Conservation (phyloP, 139 green algal species). For the Chlamydomonas asymmetrica region DNA sequence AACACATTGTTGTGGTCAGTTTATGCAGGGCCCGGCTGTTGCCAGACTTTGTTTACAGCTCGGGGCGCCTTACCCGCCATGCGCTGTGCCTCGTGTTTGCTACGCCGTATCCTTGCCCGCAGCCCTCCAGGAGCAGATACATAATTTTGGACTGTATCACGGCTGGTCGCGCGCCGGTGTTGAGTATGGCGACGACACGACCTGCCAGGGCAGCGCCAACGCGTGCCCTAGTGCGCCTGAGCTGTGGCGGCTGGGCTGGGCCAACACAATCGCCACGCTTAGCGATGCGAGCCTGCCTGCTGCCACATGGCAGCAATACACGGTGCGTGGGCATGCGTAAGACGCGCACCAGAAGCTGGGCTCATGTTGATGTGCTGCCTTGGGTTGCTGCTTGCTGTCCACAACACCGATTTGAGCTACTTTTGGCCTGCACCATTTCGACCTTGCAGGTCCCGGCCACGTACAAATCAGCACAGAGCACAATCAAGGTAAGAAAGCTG, state of each 20-base stretch:
- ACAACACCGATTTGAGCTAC: no score
- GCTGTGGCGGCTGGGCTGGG: slow-evolving; percentile 23
- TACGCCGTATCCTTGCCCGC: no score
- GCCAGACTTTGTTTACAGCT: no score
- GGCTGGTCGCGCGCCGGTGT: background rate
- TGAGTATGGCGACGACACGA: slow-evolving; percentile 6
- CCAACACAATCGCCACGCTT: background rate
- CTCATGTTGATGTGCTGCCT: no score
- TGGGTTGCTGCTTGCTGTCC: no score
- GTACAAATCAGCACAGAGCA: background rate
- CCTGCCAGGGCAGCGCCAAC: slow-evolving; percentile 4
- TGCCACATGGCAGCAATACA: no score
- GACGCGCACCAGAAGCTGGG: no score
- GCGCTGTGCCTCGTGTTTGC: no score
- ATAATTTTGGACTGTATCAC: slow-evolving; percentile 23
- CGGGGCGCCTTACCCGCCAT: no score
- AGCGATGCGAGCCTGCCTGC: background rate
- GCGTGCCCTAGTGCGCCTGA: slow-evolving; percentile 9
- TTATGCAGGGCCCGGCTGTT: slow-evolving; percentile 6
- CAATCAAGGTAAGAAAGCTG: no score
- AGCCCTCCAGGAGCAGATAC: slow-evolving; percentile 6
- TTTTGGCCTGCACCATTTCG: background rate
- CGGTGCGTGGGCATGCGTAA: no score
- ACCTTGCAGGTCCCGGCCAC: slow-evolving; percentile 1
- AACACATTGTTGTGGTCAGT: background rate